These are phyloP conservation scores for Neonothopanus nambi DNA, from an alignment of 1,284 basidiomycete species.

Conservation along the genomic window DNA sequence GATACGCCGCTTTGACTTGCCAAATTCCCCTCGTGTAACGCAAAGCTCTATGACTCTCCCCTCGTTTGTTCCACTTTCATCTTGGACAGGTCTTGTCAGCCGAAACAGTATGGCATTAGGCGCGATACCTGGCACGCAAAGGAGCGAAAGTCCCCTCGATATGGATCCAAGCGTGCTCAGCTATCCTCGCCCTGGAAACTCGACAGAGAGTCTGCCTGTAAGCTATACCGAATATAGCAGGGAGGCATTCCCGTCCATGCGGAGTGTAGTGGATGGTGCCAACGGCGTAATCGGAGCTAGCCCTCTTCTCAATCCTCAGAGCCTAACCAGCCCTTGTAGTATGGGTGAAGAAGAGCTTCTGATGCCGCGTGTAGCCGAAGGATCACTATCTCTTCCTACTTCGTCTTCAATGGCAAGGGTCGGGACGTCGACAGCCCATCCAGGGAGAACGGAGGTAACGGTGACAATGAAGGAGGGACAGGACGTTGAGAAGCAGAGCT, in stretches of 20 bases:
- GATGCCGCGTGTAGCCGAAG: slow-evolving; percentile 10
- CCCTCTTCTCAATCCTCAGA: too few species aligned
- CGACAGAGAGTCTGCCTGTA: slow-evolving; percentile 63
- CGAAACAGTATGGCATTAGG: background rate
- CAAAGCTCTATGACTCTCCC: slow-evolving; percentile 38
- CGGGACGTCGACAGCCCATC: slow-evolving; percentile 18
- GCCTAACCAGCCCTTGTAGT: too few species aligned
- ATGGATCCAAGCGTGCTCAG: slow-evolving; percentile 66
- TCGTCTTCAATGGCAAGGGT: slow-evolving; percentile 19
- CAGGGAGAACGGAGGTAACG: slow-evolving; percentile 20
- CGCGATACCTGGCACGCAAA: background rate
- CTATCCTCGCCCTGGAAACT: slow-evolving; percentile 69
- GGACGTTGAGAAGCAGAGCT: too few species aligned
- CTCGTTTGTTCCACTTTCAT: slow-evolving; percentile 14
- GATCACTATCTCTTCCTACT: slow-evolving; percentile 1
- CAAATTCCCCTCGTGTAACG: slow-evolving; percentile 14
- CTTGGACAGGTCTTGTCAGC: too few species aligned
- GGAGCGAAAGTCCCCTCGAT: slow-evolving; percentile 41
- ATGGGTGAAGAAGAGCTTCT: slow-evolving; percentile 10
- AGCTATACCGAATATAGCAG: slow-evolving; percentile 1
- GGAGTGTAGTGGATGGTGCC: background rate
- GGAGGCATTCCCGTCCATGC: background rate
- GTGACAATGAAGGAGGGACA: slow-evolving; percentile 42
- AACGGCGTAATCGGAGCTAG: too few species aligned
- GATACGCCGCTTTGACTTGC: background rate